Base-by-base conservation (phyloP, 352 stramenopile species). In the Phytophthora ramorum region DNA sequence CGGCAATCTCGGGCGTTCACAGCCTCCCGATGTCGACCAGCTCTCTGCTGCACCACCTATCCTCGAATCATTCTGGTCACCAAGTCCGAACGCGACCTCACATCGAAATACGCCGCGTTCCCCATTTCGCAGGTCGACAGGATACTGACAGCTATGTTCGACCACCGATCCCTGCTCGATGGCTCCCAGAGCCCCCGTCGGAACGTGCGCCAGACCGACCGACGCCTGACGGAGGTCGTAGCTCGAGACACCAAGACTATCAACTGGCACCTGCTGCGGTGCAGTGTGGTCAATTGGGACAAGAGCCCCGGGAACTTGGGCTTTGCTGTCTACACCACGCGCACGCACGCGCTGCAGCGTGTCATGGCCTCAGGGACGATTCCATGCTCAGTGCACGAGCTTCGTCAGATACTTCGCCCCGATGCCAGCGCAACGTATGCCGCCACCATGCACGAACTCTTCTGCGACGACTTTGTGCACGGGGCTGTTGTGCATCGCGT, bases 211-310 rank as follows among this genome's bases (percentile, higher is more conserved):
- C 58, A 64, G 22, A 24, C 22, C 24, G 68, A 83, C 47, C 46
- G 60, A 17, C 63, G 62, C 10, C 51, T 83, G 17, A 40, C 45
- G 14, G 75, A 83, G 40, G 49, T 83, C 17, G 71, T 73, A 1
- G 44, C 48, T 1, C 22, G 44, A n/a, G 58, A 59, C 24, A 48
- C 63, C 24, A 66, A 65, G 20, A 50, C 17, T 34, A 69, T 82
- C 57, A 73, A 79, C 32, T 80, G 74, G 68, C 63, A 76, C 52
- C 55, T 66, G 5, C 53, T 82, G 19, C 67, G 60, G 35, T 55
- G 56, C 59, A 72, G 59, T 28, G 58, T 65, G 10, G 53, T 48
- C 48, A 57, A 52, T 38, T 78, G 71, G 67, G 56, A 63, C 56
- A 76, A 78, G 53, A 61, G 9, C 16, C 54, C 48, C 5, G 47